Conservation (phyloP, 495 filamentous ascomycete species). For the Penicillium coprophilum region DNA sequence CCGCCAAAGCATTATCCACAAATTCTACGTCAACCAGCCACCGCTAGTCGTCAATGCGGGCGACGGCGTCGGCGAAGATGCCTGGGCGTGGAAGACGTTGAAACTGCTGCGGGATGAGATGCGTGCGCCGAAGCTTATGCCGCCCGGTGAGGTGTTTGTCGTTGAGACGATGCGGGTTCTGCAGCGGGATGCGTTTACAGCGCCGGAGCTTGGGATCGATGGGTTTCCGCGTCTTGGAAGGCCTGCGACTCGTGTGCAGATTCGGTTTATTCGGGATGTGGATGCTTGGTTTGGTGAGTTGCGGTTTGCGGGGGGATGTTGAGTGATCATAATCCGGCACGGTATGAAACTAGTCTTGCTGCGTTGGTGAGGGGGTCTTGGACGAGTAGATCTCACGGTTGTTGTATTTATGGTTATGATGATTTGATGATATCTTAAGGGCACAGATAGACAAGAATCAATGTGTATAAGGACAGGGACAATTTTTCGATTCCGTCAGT, state of each 20-base stretch:
- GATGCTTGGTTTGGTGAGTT: slow-evolving; percentile 68
- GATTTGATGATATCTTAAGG: slow-evolving; percentile 1
- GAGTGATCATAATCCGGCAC: slow-evolving; percentile 71
- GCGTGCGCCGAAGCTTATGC: slow-evolving; percentile 67
- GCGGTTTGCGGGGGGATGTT: slow-evolving; percentile 72
- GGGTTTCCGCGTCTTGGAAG: slow-evolving; percentile 51
- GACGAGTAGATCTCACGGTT: slow-evolving; percentile 31
- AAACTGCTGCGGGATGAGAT: slow-evolving; percentile 66
- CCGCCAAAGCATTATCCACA: slow-evolving; percentile 46
- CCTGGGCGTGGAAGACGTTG: slow-evolving; percentile 70
- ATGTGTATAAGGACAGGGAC: neutral
- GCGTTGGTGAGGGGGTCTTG: slow-evolving; percentile 53
- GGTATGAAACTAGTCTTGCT: slow-evolving; percentile 64
- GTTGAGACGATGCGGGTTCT: slow-evolving; percentile 63
- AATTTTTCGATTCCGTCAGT: neutral
- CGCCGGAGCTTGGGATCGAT: slow-evolving; percentile 28
- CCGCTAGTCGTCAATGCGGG: slow-evolving; percentile 45
- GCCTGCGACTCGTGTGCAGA: slow-evolving; percentile 63
- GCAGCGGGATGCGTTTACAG: slow-evolving; percentile 56
- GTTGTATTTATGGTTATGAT: neutral
- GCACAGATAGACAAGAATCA: neutral
- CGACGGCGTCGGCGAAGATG: slow-evolving; percentile 58
- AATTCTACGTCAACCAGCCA: slow-evolving; percentile 48
- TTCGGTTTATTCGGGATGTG: slow-evolving; percentile 65
- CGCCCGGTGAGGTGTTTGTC: slow-evolving; percentile 75